phyloP scores from a whole-genome alignment of 1,284 basidiomycete genomes.

The Malassezia psittaci region DNA sequence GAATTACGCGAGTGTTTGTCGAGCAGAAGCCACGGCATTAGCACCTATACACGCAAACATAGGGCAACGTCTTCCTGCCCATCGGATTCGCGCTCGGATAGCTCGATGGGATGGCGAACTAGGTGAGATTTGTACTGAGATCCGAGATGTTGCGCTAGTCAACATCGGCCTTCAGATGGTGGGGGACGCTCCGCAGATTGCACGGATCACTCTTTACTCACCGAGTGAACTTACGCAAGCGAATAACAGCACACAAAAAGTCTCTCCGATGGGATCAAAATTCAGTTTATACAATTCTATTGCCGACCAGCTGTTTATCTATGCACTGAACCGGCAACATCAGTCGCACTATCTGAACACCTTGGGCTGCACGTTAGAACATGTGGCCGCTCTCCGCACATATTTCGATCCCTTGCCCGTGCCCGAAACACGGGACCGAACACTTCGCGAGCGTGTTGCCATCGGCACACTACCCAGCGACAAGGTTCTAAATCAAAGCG shows the following conservation, averaged over 20 bases:
- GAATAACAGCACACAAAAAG: neutral
- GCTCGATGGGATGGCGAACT: neutral
- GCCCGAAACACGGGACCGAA: neutral
- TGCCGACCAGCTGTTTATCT: constrained; percentile 9
- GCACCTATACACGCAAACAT: neutral
- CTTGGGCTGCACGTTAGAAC: constrained; percentile 2
- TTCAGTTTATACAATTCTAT: constrained; percentile 7
- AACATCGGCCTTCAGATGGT: neutral
- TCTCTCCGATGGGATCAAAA: constrained; percentile 2
- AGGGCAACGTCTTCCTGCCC: neutral
- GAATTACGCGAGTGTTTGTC: neutral
- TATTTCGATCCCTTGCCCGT: constrained; percentile 10
- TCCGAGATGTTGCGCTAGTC: constrained; percentile 8
- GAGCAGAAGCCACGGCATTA: neutral
- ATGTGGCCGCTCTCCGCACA: constrained; percentile 10
- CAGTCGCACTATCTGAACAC: neutral
- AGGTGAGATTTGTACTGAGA: constrained; percentile 7
- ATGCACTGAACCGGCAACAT: constrained; percentile 4
- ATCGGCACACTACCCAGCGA: neutral
- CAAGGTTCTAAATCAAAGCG: neutral
- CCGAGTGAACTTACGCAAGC: neutral
- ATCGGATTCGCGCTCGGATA: constrained; percentile 11
- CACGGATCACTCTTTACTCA: constrained; percentile 1
- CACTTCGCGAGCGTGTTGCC: neutral
- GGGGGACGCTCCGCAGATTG: neutral